Base-by-base conservation (phyloP, 306 rosid species). In the Albizia julibrissin region DNA sequence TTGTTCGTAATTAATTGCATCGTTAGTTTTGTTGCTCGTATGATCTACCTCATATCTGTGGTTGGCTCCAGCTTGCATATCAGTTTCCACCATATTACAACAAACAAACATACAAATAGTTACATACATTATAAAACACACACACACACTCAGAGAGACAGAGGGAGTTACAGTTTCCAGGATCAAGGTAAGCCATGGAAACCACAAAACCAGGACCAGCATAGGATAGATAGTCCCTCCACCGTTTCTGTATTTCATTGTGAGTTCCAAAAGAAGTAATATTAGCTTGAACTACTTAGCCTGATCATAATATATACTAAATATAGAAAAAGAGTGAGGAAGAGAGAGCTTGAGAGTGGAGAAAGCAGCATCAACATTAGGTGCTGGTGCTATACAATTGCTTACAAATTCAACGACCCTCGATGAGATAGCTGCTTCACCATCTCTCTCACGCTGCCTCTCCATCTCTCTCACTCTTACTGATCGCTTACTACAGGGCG, bases 181-280 rank as follows among this genome's bases (percentile, higher is more conserved):
- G 98, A 77, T 95, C 98, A 81, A 95, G 91, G 84, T 95, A 95
- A 77, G 98, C 98, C 86, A 95, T 66, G 43, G 97, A 93, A 81
- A 94, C 97, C 3, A 94, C 91, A 78, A 93, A 92, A 19, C 98
- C 95, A 54, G 97, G 98, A 40, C 98, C 98, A 0, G 91, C 90
- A 75, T 82, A 59, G 13, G 88, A 33, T 44, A 93, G 75, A 56
- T 93, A 91, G 80, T 89, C 91, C 72, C 79, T 91, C 97, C 98
- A 91, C 64, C 92, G 85, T 66, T 85, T 90, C 92, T 94, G 67
- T 39, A 37, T 18, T 76, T 69, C 72, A 73, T 64, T 31, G 21
- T 6, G 31, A 64, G 40, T 64, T 22, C 10, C 69, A 14, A 14
- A 64, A 64, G 64, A 29, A 64, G 8, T 26, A 26, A 26, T 62